phyloP scores from a whole-genome alignment of 441 rosid species.

The Euphorbia corollata region DNA sequence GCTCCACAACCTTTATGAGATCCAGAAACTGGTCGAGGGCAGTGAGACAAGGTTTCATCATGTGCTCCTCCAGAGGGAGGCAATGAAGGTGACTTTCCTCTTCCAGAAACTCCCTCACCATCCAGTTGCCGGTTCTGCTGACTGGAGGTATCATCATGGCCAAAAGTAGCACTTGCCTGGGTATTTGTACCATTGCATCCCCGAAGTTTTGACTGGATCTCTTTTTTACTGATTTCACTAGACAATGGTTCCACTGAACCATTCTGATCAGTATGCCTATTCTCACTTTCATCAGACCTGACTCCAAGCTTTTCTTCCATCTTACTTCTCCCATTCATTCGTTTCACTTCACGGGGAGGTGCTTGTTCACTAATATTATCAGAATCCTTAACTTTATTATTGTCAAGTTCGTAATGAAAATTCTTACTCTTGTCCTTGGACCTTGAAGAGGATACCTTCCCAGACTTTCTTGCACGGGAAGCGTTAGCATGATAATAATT shows the following conservation, averaged over 20 bases:
- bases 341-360: conserved; percentile 32
- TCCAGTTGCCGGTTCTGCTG: conserved; percentile 40
- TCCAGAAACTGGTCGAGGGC: conserved; percentile 28
- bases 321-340: conserved; percentile 36
- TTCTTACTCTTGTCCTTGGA: conserved; percentile 55
- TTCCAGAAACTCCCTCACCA: conserved; percentile 33
- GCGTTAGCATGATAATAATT: conserved; percentile 37
- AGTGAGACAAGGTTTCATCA: conserved; percentile 31
- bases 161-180: conserved; percentile 32
- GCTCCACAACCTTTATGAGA: conserved; percentile 32
- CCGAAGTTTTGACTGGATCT: conserved; percentile 27
- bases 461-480: conserved; percentile 46
- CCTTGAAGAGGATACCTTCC: conserved; percentile 54
- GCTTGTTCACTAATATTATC: conserved; percentile 24
- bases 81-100: conserved; percentile 33
- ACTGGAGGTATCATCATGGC: conserved; percentile 30
- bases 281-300: conserved; percentile 37
- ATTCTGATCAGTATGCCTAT: conserved; percentile 39
- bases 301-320: conserved; percentile 32
- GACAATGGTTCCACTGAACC: conserved; percentile 30
- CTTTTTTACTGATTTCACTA: conserved; percentile 40
- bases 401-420: conserved; percentile 37
- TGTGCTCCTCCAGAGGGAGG: conserved; percentile 44
- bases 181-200: conserved; percentile 38
- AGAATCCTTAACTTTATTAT: conserved; percentile 24